Evolutionary conservation across 768 basidiomycete genomes (phyloP), one percentile per base, ranked within the genome.

Genomic region (Pleurotus giganteus): DNA sequence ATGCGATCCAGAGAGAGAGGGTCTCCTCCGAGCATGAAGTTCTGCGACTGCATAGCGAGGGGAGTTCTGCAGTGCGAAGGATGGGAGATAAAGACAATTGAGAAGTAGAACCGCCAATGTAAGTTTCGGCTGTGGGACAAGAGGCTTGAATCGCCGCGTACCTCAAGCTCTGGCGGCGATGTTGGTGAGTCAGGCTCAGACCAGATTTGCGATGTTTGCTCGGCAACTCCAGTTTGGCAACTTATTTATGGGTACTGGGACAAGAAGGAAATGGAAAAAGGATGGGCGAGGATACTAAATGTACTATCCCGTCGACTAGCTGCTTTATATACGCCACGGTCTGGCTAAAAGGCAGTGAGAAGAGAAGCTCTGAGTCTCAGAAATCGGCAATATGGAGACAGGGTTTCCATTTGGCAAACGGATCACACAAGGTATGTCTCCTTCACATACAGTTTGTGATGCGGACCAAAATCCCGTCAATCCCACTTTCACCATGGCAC

Each of bases 1-100:
- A 99, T 98, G 57, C 84, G 79, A 44, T 94, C 89, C n/a, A 96
- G 75, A 17, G 88, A 90, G 12, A 98, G 80, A 1, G 94, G 91
- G 66, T 95, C 87, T 58, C 91, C 86, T 32, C 78, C 78, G 58
- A 83, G 75, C 70, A 83, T 82, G 59, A 88, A 90, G 65, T 93
- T 94, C 58, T 83, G 68, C 46, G 74, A 81, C 57, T 80, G 75
- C 83, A 86, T 84, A 54, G 54, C 44, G 47, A 19, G 13, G 26
- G 31, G 32, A 28, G 11, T 47, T 37, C 19, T n/a, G 44, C 17
- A 21, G 26, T 15, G 53, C 21, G 31, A 29, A 36, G 12, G 31
- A 21, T 24, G 41, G 34, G 55, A 47, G 2, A 26, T 4, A 32
- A 21, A 23, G 29, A 24, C n/a, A n/a, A n/a, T n/a, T n/a, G 31